phyloP scores from a whole-genome alignment of 208 protist species.

The Crithidia sp. region DNA sequence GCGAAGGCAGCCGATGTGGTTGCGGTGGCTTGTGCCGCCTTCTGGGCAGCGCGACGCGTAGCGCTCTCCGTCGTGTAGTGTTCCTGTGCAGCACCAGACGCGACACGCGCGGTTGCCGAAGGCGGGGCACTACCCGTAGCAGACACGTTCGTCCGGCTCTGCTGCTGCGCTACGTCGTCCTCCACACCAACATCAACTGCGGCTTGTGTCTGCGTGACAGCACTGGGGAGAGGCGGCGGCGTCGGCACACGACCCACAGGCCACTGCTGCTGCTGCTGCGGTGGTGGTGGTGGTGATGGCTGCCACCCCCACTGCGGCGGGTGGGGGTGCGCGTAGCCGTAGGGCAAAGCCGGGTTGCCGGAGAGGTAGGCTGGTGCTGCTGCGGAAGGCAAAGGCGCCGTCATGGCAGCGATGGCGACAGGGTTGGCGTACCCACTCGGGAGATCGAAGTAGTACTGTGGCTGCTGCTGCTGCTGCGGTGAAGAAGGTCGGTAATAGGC shows the following conservation, averaged over 20 bases:
- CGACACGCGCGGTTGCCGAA: no score
- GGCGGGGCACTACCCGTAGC: no score
- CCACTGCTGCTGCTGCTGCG: not conserved
- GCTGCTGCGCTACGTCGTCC: not conserved
- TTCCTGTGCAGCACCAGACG: not conserved
- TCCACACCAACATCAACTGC: constrained; percentile 9
- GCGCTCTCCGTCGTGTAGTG: not conserved
- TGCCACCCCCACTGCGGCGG: constrained; percentile 2
- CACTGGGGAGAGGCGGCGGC: not conserved
- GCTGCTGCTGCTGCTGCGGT: constrained; percentile 3
- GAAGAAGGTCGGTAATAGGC: constrained; percentile 16
- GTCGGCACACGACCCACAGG: not conserved
- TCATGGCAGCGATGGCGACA: constrained; percentile 14
- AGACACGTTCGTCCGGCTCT: no score
- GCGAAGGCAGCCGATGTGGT: no score
- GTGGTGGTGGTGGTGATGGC: not conserved
- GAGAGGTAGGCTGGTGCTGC: not conserved
- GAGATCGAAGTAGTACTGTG: constrained; percentile 16
- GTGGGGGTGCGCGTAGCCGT: not conserved
- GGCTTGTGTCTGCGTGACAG: not conserved
- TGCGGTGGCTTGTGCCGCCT: not conserved
- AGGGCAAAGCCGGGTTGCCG: constrained; percentile 9
- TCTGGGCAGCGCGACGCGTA: not conserved
- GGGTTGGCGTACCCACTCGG: constrained; percentile 9
- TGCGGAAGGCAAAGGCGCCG: not conserved